A percentile compares a stretch with the other conserved stretches of the same genome.
Evolutionary conservation across 768 basidiomycete genomes (phyloP).

Genomic region (Suillus fuscotomentosus): DNA sequence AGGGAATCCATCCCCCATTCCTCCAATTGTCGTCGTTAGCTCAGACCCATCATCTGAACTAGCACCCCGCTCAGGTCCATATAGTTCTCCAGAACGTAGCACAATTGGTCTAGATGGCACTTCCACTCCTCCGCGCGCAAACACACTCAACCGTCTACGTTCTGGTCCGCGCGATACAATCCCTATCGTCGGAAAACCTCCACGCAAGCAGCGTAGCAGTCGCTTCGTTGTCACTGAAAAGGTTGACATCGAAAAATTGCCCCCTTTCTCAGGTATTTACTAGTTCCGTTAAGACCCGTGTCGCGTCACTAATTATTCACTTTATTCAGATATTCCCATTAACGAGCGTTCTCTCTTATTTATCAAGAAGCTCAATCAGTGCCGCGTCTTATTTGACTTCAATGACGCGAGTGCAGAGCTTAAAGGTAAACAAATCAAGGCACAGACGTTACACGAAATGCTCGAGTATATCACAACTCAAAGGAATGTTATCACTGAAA

Average conservation of each 20-base stretch:
- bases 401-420: slow-evolving; percentile 96
- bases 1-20: slow-evolving; percentile 50
- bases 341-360: slow-evolving; percentile 89
- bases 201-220: slow-evolving; percentile 96
- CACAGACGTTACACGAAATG: slow-evolving; percentile 97
- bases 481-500: slow-evolving; percentile 93
- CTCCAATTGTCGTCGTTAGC: slow-evolving; percentile 87
- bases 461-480: slow-evolving; percentile 98
- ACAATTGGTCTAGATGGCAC: slow-evolving; percentile 45
- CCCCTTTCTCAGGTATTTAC: slow-evolving; percentile 75
- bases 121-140: slow-evolving; percentile 63
- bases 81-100: slow-evolving; percentile 47
- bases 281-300: slow-evolving; percentile 25
- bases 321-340: slow-evolving; percentile 73
- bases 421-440: slow-evolving; percentile 98
- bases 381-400: slow-evolving; percentile 97
- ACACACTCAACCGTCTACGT: slow-evolving; percentile 71
- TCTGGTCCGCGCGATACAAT: slow-evolving; percentile 94
- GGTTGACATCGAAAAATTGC: slow-evolving; percentile 93
- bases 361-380: slow-evolving; percentile 93
- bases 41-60: slow-evolving; percentile 58
- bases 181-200: slow-evolving; percentile 93
- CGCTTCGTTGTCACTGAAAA: slow-evolving; percentile 95
- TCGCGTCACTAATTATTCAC: slow-evolving; percentile 12
- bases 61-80: slow-evolving; percentile 40